phyloP scores from a whole-genome alignment of 176 grass and related monocot genomes.

The Rhynchospora tenuis region DNA sequence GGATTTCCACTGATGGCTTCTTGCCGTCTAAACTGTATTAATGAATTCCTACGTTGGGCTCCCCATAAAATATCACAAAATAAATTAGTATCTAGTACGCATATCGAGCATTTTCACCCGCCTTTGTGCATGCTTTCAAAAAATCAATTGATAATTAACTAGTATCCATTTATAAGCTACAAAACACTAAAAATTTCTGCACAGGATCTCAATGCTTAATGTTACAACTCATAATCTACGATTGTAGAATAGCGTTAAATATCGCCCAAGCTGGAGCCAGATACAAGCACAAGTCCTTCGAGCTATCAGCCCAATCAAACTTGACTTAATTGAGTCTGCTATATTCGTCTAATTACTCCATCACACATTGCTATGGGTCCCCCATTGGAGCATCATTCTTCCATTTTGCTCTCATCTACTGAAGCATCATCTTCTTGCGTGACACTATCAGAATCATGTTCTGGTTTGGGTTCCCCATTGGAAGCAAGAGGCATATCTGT shows the following conservation, averaged over 20 bases:
- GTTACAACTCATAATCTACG: background rate
- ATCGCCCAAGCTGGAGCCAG: background rate
- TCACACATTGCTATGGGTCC: background rate
- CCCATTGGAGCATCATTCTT: slow-evolving; percentile 12
- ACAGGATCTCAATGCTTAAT: background rate
- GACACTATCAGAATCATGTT: background rate
- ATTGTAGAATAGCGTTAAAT: background rate
- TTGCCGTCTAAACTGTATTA: too few relatives aligned
- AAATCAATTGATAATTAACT: background rate
- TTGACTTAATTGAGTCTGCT: background rate
- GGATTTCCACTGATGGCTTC: too few relatives aligned
- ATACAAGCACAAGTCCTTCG: background rate
- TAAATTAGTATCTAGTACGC: too few relatives aligned
- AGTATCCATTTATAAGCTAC: background rate
- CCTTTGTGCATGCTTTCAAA: background rate
- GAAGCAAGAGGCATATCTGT: slow-evolving; percentile 29
- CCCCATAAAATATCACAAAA: too few relatives aligned
- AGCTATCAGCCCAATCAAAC: background rate
- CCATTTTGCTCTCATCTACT: slow-evolving; percentile 23
- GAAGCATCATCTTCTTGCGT: slow-evolving; percentile 15
- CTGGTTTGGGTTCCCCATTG: background rate
- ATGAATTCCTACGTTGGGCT: too few relatives aligned
- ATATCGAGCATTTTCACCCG: too few relatives aligned
- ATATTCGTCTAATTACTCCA: background rate
- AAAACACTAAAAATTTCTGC: background rate